Base-by-base conservation (phyloP, 441 rosid genomes). In the Populus hybrid region DNA sequence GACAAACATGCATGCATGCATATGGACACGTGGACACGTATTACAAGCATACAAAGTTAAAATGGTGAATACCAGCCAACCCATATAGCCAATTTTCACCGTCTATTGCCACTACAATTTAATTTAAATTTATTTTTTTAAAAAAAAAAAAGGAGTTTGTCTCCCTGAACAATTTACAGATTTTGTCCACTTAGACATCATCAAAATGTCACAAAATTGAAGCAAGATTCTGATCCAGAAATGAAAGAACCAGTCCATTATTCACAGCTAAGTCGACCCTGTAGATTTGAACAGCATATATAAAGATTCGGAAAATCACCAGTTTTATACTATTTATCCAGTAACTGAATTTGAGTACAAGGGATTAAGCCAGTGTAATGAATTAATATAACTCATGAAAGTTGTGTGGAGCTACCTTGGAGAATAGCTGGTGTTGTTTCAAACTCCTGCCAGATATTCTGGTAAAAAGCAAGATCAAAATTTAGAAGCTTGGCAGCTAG, bases 401-500 rank as follows among this genome's bases (percentile, higher is more conserved):
- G 3, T 30, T 26, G 16, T 30, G 64, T 36, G 40, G 30, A 9
- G 34, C 38, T 85, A 92, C 97, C 97, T 87, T 89, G 89, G 72
- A 92, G 85, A 80, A 91, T 83, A 66, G 89, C 85, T 1, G 93
- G 95, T 66, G 95, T 86, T 2, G 89, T 84, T 76, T 89, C 84
- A 79, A 92, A 91, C 80, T 92, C 97, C 78, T 81, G 89, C 93
- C 93, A 91, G 74, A 92, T 81, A 81, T 84, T 85, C 65, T 86
- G 91, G 82, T 87, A 83, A 67, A 84, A 75, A 26, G 90, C 80
- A 73, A 89, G 90, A 82, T 92, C 92, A 76, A 87, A 70, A 77
- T 87, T 88, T 72, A 92, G 84, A 70, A 88, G 85, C 85, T 85
- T 89, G 40, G 95, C 90, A 16, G 97, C 97, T 67, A 92, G 90